Evolutionary conservation across 2,329 filamentous ascomycete species (phyloP), one percentile per base, ranked within the genome.

Genomic region (Calonectria montana): DNA sequence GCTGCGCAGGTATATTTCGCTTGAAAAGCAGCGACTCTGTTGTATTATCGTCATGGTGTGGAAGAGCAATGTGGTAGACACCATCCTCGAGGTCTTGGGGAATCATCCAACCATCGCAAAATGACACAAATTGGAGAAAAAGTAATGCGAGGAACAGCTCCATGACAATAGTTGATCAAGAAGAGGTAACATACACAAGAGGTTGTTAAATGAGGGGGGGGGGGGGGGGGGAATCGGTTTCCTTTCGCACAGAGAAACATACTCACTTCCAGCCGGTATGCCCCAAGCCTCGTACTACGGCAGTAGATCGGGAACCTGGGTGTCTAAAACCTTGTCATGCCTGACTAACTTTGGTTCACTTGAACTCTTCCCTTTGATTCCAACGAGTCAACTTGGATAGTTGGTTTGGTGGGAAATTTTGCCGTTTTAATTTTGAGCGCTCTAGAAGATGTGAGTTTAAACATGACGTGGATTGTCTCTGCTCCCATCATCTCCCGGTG

Each of bases 71-170:
- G 62, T 72, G 39, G 35, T 69, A 69, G 18, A 72, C 5, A 16
- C 70, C 70, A 15, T 72, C 70, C 5, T 67, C 50, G 16, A 72
- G 61, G 29, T 72, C 50, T 3, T 35, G n/a, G 13, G 64, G 64
- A n/a, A 71, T 35, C 8, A 71, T 57, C 59, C 47, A 71, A 8
- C 41, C 45, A 9, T n/a, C n/a, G 23, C 23, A 21, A 9, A 68
- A 13, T 15, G 47, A 39, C 2, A 37, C 16, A 4, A 39, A 27
- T n/a, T 21, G 16, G 35, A 67, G 45, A 29, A 9, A 12, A 64
- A 47, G 7, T n/a, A 39, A 12, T 8, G 39, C 25, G 16, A 27
- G 29, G 7, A 4, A 2, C n/a, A 47, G 18, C 3, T 63, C 6
- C 37, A 43, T 63, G 25, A 13, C 15, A 25, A 16, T 23, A 10